Evolutionary conservation across 371 early-diverging fungal genomes (phyloP), one percentile per base, ranked within the genome.

Genomic region (Mucor saturninus): DNA sequence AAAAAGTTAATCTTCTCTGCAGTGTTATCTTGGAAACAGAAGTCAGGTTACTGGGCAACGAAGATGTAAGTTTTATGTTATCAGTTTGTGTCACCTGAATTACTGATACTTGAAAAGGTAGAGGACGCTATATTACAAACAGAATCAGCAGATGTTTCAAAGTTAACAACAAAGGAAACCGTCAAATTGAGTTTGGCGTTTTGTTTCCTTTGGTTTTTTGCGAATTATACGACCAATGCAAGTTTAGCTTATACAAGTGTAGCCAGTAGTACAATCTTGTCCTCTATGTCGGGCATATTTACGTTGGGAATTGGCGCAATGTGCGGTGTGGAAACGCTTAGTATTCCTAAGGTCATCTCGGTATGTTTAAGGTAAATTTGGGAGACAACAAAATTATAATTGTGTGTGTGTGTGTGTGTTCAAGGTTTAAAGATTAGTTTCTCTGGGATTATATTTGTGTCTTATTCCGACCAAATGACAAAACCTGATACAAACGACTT

Each of bases 271-370:
- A 89, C 92, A 28, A 91, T 92, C 28, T 65, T 92, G 39, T 78
- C 86, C 31, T 88, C 89, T 7, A 91, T 85, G 61, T 88, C 90
- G 43, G 90, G 84, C 68, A 74, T 92, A 38, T 93, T 91, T 60
- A 94, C 94, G 5, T 74, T 94, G 26, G 75, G 81, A 0, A 84
- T 94, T 54, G 94, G 93, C 2, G 75, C 89, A 0, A n/a, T 82
- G 11, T 71, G 81, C 37, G 77, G 83, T 42, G 86, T 90, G 13
- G 94, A 93, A 64, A 65, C 56, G 11, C 76, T 93, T 38, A 87
- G 76, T 13, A 53, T 70, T 1, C 43, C 74, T 30, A 86, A 90
- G 50, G 49, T 90, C 26, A 62, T 74, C 1, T 86, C 91, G 11
- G 91, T 92, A 4, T 64, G 61, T 32, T 62, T 75, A 54, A 84